These are phyloP conservation scores for Curvularia hawaiiensis DNA, from an alignment of 2,329 filamentous ascomycete species.

Conservation along the genomic window DNA sequence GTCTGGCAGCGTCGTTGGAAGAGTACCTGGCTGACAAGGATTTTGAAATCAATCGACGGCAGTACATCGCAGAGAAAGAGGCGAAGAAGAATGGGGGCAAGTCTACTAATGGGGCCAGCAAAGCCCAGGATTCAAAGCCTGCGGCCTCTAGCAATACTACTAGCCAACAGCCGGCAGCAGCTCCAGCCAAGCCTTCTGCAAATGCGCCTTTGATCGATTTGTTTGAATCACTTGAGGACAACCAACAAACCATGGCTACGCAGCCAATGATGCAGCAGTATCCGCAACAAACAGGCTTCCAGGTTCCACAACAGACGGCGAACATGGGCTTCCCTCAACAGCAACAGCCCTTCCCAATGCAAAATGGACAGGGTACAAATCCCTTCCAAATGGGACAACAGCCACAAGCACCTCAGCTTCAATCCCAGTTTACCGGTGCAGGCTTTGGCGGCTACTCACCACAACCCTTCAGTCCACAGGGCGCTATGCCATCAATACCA, in stretches of 20 bases:
- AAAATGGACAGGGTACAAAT: slow-evolving; percentile 73
- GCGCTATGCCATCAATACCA: slow-evolving; percentile 54
- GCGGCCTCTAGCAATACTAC: slow-evolving; percentile 29
- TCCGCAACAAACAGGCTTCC: slow-evolving; percentile 38
- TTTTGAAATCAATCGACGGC: slow-evolving; percentile 89
- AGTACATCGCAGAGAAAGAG: slow-evolving; percentile 88
- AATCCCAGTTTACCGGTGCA: slow-evolving; percentile 69
- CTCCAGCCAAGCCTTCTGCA: slow-evolving; percentile 22
- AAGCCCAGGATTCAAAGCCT: slow-evolving; percentile 43
- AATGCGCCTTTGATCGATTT: slow-evolving; percentile 43
- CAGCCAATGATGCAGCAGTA: slow-evolving; percentile 44
- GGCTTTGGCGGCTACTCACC: slow-evolving; percentile 83
- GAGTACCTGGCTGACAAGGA: slow-evolving; percentile 95
- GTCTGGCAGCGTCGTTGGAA: slow-evolving; percentile 84
- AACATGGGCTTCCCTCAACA: slow-evolving; percentile 37
- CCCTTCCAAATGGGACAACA: slow-evolving; percentile 78
- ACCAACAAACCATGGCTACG: slow-evolving; percentile 43
- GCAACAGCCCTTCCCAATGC: slow-evolving; percentile 61
- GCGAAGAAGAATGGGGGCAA: slow-evolving; percentile 63
- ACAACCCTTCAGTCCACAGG: slow-evolving; percentile 59
- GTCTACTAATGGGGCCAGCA: slow-evolving; percentile 45
- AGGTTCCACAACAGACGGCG: slow-evolving; percentile 51
- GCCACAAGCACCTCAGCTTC: slow-evolving; percentile 59
- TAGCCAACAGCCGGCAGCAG: slow-evolving; percentile 28
- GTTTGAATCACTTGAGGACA: slow-evolving; percentile 42